phyloP scores from a whole-genome alignment of 495 filamentous ascomycete genomes.

The Aspergillus nidulans region DNA sequence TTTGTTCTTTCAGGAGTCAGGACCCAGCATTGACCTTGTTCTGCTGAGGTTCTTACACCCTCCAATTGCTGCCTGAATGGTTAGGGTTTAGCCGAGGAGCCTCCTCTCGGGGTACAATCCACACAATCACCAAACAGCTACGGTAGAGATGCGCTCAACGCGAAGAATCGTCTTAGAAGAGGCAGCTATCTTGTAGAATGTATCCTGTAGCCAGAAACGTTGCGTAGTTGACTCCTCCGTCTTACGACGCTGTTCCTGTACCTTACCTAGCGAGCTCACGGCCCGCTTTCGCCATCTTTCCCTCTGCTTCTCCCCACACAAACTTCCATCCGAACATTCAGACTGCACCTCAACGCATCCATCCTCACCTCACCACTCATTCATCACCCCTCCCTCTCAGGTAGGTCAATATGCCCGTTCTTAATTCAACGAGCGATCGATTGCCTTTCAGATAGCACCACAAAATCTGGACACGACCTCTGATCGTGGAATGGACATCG shows the following conservation, averaged over 20 bases:
- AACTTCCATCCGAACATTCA: conserved; percentile 10
- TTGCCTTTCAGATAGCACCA: not conserved
- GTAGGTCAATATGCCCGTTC: conserved; percentile 6
- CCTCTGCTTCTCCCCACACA: conserved; percentile 19
- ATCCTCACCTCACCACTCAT: conserved; percentile 12
- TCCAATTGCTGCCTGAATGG: conserved; percentile 8
- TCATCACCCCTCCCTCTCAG: conserved; percentile 2
- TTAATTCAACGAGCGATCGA: not conserved
- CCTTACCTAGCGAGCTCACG: conserved; percentile 10
- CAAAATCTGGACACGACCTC: not conserved
- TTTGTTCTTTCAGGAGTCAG: not conserved
- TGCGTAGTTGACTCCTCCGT: not conserved
- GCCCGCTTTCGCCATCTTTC: conserved; percentile 15
- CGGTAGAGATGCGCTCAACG: not conserved
- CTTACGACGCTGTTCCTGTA: not conserved
- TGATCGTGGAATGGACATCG: not conserved
- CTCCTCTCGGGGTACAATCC: conserved; percentile 17
- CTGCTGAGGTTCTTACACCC: not conserved
- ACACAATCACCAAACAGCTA: conserved; percentile 11
- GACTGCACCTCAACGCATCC: conserved; percentile 21
- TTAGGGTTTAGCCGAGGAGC: conserved; percentile 49
- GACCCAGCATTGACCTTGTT: not conserved
- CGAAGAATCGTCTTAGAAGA: not conserved
- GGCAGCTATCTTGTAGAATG: not conserved
- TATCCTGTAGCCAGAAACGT: not conserved